Percentiles rank a stretch among this genome's conserved stretches.
Conservation (phyloP, 2,329 filamentous ascomycete genomes). For the Aureobasidium sp. region DNA sequence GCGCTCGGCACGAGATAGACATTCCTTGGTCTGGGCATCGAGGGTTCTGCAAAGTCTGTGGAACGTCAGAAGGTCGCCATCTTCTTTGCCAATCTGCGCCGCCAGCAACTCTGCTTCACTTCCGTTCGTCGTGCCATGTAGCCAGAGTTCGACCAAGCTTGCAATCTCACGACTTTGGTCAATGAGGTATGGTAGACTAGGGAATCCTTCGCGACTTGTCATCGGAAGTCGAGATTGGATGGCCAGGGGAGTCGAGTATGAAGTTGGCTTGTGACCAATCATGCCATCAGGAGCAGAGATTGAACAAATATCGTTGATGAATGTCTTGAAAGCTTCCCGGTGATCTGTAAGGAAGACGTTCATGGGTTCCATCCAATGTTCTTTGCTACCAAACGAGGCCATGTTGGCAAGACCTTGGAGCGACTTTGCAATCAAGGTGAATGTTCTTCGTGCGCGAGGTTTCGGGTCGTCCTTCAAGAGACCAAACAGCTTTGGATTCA, state of each 20-base stretch:
- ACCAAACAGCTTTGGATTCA: conserved; percentile 90
- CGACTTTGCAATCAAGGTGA: conserved; percentile 88
- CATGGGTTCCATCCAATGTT: conserved; percentile 99
- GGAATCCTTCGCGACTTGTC: conserved; percentile 81
- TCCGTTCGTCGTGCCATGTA: conserved; percentile 39
- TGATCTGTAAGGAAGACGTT: conserved; percentile 74
- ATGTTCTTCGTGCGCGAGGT: conserved; percentile 71
- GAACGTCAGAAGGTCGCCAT: conserved; percentile 40
- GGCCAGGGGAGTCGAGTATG: conserved; percentile 85
- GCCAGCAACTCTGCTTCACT: conserved; percentile 3
- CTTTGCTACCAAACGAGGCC: conserved; percentile 85
- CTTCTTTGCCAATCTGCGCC: conserved; percentile 19
- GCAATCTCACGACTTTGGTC: conserved; percentile 82
- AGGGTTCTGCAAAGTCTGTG: conserved; percentile 41
- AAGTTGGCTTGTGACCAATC: conserved; percentile 50
- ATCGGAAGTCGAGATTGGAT: conserved; percentile 76
- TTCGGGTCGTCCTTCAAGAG: conserved; percentile 79
- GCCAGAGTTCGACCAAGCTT: conserved; percentile 72
- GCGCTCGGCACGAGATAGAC: conserved; percentile 42
- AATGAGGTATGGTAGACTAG: conserved; percentile 84
- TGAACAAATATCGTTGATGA: conserved; percentile 72
- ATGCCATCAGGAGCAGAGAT: conserved; percentile 42
- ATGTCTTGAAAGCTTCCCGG: conserved; percentile 72
- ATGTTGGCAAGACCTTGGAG: conserved; percentile 86
- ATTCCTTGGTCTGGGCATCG: conserved; percentile 40